These are phyloP conservation scores for Stentor roeselii DNA, from an alignment of 73 alveolate species.

Conservation along the genomic window DNA sequence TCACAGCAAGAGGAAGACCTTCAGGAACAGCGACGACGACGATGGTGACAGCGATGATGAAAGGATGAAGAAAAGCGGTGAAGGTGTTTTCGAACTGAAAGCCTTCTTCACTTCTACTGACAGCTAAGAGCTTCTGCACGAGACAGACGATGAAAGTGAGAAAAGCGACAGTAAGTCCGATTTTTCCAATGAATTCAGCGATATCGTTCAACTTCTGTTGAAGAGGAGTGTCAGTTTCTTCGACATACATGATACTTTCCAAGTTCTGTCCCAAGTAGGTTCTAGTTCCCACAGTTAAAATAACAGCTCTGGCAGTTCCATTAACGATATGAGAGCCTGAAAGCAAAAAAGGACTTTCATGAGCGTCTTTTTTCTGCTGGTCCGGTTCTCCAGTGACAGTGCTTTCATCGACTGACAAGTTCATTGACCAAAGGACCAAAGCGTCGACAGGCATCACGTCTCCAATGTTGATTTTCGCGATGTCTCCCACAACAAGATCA, in stretches of 20 bases:
- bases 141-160: slow-evolving; percentile 65
- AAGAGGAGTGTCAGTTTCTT: slow-evolving; percentile 75
- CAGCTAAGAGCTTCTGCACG: not conserved
- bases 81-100: slow-evolving; percentile 16
- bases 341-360: slow-evolving; percentile 46
- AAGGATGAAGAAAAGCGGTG: slow-evolving; percentile 31
- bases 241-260: slow-evolving; percentile 59
- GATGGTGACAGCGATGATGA: slow-evolving; percentile 84
- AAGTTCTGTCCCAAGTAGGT: slow-evolving; percentile 58
- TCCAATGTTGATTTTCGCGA: slow-evolving; percentile 74
- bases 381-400: slow-evolving; percentile 92
- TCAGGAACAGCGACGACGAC: slow-evolving; percentile 95
- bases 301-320: slow-evolving; percentile 32
- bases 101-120: not conserved
- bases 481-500: slow-evolving; percentile 88
- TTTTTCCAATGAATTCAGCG: slow-evolving; percentile 84
- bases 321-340: slow-evolving; percentile 50
- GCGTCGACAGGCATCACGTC: slow-evolving; percentile 83
- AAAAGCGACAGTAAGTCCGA: slow-evolving; percentile 76
- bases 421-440: slow-evolving; percentile 56
- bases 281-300: slow-evolving; percentile 33
- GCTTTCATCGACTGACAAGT: slow-evolving; percentile 76
- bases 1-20: slow-evolving; percentile 95
- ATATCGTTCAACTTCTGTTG: slow-evolving; percentile 77
- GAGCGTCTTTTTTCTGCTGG: slow-evolving; percentile 64